phyloP scores from a whole-genome alignment of 495 filamentous ascomycete genomes.

The Hypoxylon intermedium region DNA sequence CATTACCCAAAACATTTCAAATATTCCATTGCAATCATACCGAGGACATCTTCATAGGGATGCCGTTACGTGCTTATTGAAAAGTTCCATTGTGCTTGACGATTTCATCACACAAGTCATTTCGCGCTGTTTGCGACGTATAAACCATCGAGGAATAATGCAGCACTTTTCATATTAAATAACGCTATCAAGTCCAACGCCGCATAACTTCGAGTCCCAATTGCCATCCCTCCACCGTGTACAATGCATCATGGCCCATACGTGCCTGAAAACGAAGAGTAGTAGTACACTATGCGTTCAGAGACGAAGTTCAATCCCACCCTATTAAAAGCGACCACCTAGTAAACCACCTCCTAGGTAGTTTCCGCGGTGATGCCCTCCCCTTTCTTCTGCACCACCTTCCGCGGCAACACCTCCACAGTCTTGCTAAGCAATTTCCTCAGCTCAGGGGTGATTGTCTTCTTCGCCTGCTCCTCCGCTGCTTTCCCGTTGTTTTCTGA shows the following conservation, averaged over 20 bases:
- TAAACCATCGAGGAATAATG: too few species aligned
- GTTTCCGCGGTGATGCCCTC: conserved; percentile 27
- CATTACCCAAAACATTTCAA: conserved; percentile 16
- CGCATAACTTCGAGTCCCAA: not conserved
- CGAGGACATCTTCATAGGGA: too few species aligned
- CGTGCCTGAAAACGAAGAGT: not conserved
- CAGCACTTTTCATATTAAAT: not conserved
- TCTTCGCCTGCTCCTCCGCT: conserved; percentile 52
- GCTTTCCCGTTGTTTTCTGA: conserved; percentile 39
- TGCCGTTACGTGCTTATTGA: too few species aligned
- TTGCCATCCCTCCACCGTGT: not conserved
- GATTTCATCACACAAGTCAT: too few species aligned
- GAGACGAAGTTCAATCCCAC: not conserved
- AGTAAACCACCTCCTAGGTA: conserved; percentile 31
- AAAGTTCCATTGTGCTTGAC: too few species aligned
- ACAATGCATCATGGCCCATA: conserved; percentile 13
- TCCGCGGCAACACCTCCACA: conserved; percentile 66
- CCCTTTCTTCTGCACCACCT: conserved; percentile 41
- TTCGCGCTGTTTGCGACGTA: too few species aligned
- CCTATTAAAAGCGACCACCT: not conserved
- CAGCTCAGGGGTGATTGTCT: conserved; percentile 82
- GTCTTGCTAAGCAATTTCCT: conserved; percentile 75
- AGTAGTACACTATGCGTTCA: conserved; percentile 23
- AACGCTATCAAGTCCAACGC: conserved; percentile 15
- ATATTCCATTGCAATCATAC: conserved; percentile 1